Evolutionary conservation across 108 stramenopile species (phyloP).

Genomic region (Skeletonema tropicum): DNA sequence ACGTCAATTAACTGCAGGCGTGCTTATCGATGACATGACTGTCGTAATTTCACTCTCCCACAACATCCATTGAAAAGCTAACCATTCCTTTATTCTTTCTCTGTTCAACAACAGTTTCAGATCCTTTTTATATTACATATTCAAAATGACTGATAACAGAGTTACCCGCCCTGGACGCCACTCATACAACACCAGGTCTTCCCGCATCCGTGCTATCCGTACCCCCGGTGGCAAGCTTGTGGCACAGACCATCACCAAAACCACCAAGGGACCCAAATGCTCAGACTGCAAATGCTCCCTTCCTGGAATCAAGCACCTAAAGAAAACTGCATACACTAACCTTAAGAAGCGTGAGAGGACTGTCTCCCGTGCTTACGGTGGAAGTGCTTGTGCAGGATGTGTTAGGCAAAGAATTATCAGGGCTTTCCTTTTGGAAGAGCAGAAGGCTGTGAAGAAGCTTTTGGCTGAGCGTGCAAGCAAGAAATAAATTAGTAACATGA

Average conservation of each 20-base stretch:
- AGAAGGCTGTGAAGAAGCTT: conserved; percentile 99
- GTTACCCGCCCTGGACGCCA: conserved; percentile 95
- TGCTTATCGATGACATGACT: conserved; percentile 1
- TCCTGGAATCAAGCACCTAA: conserved; percentile 91
- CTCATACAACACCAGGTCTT: conserved; percentile 91
- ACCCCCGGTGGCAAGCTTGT: conserved; percentile 95
- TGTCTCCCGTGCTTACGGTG: conserved; percentile 98
- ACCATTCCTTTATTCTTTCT: conserved; percentile 4
- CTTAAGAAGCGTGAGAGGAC: conserved; percentile 96
- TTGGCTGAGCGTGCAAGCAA: conserved; percentile 85
- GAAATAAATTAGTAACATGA: conserved; percentile 43
- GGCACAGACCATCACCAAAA: conserved; percentile 91
- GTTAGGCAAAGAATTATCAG: conserved; percentile 94
- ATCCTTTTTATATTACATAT: conserved; percentile 7
- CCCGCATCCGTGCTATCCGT: conserved; percentile 76
- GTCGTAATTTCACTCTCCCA: conserved; percentile 21
- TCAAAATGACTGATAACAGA: conserved; percentile 88
- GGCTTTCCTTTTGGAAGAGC: conserved; percentile 99
- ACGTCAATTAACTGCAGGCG: conserved; percentile 26
- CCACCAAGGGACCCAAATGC: conserved; percentile 91
- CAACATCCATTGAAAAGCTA: conserved; percentile 1
- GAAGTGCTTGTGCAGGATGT: conserved; percentile 86
- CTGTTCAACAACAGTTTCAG: conserved; percentile 15
- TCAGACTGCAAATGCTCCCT: conserved; percentile 88
- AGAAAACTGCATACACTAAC: conserved; percentile 62